These are phyloP conservation scores for Colletotrichum lupini DNA, from an alignment of 2,329 filamentous ascomycete genomes.

Conservation along the genomic window DNA sequence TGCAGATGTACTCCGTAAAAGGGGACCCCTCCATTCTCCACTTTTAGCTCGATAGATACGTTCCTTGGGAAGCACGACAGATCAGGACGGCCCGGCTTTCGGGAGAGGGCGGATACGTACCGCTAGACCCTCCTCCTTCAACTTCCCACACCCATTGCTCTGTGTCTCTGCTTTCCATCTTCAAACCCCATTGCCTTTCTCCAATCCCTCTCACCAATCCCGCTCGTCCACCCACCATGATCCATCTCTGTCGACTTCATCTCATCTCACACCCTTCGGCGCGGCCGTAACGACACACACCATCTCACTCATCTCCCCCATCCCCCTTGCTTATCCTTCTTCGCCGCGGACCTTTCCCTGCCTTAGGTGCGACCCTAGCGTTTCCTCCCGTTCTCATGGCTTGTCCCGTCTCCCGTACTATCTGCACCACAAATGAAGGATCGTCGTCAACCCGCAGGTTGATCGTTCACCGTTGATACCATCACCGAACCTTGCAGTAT, in stretches of 20 bases:
- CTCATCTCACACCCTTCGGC: slow-evolving; percentile 24
- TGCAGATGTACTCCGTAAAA: neutral
- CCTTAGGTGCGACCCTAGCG: slow-evolving; percentile 20
- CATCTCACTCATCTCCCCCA: slow-evolving; percentile 2
- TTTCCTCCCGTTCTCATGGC: slow-evolving; percentile 5
- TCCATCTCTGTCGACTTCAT: neutral
- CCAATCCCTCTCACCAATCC: neutral
- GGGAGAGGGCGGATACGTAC: neutral
- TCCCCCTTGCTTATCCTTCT: slow-evolving; percentile 8
- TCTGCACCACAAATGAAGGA: slow-evolving; percentile 32
- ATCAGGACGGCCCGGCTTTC: slow-evolving; percentile 3
- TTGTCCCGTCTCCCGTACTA: slow-evolving; percentile 22
- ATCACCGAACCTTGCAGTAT: slow-evolving; percentile 34
- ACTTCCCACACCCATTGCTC: neutral
- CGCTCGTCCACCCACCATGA: neutral
- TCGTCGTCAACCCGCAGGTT: slow-evolving; percentile 34
- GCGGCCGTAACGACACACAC: slow-evolving; percentile 8
- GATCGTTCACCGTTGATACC: slow-evolving; percentile 33
- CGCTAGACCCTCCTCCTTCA: neutral
- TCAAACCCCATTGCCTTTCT: neutral
- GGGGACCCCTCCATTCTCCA: neutral
- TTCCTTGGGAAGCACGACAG: neutral
- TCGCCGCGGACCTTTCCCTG: neutral
- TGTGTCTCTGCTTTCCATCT: neutral
- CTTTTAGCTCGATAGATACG: neutral